Base-by-base conservation (phyloP, 208 protist species). In the Leishmania tarentolae region DNA sequence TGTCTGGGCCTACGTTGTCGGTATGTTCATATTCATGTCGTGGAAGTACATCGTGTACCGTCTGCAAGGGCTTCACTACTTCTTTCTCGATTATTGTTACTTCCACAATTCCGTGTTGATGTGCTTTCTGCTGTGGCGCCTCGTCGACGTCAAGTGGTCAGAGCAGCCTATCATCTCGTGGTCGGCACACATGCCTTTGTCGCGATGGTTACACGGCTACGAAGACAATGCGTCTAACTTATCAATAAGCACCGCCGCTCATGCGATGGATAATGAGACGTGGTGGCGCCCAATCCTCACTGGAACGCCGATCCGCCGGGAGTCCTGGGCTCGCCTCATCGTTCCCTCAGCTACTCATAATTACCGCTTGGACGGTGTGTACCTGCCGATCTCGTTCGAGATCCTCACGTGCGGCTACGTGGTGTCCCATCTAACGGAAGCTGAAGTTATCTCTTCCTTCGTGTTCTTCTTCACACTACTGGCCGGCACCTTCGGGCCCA, bases 31-130 rank as follows among this genome's bases (percentile, higher is more conserved):
- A 0, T 92, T 92, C 61, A 91, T 93, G 85, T 83, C 82, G 53
- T 84, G 88, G 71, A 95, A 95, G 84, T 93, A 88, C 75, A 78
- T 91, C 21, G 76, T 75, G 76, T 92, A 93, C 81, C 83, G 86
- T 70, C 74, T 88, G 69, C 81, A 88, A 56, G 86, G 90, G 21
- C 69, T 91, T 57, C 91, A 95, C 75, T 93, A 95, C 82, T 95
- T 93, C 75, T 87, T 95, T 53, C 85, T 93, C 35, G 91, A 95
- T 71, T 93, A 93, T 80, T 93, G 89, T 76, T 93, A 95, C 84
- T 93, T 95, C 81, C 91, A 95, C 85, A 93, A 90, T 82, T 71
- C 76, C 28, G 83, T 80, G 50, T 76, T 93, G 61, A 76, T 92
- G 3, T 59, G 91, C n/a, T 93, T 93, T 79, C 81, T 95, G 46